These are phyloP conservation scores for Flaveria linearis DNA, from an alignment of 129 eudicot genomes.

Conservation along the genomic window DNA sequence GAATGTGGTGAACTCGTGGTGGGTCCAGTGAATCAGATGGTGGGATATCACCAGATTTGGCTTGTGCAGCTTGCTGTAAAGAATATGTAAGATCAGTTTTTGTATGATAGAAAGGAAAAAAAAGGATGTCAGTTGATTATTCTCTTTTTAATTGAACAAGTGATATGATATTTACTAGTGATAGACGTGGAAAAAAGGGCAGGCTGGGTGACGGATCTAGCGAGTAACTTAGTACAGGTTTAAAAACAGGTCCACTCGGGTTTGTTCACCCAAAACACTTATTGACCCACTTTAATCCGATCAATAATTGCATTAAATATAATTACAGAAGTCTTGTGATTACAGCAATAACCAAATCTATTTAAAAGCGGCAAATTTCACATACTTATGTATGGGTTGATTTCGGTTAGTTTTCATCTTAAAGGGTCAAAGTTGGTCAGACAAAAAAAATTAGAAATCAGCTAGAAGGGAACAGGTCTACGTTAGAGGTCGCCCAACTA, in stretches of 20 bases:
- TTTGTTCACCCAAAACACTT: constrained; percentile 5
- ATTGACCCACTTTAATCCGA: not conserved
- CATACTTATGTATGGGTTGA: too few relatives aligned
- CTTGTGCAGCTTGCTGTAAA: constrained; percentile 41
- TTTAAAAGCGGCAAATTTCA: not conserved
- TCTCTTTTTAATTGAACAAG: not conserved
- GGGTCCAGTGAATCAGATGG: constrained; percentile 26
- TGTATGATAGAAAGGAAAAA: not conserved
- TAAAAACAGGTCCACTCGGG: not conserved
- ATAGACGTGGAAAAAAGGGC: not conserved
- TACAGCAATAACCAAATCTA: not conserved
- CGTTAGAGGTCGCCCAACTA: not conserved
- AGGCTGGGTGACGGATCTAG: not conserved
- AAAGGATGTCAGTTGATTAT: not conserved
- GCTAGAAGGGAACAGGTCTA: constrained; percentile 16
- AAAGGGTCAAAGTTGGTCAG: not conserved
- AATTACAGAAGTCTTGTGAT: not conserved
- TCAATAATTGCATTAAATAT: not conserved
- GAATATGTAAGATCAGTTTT: not conserved
- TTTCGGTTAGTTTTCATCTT: not conserved
- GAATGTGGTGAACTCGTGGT: constrained; percentile 36
- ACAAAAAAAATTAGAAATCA: not conserved
- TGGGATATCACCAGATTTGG: constrained; percentile 36
- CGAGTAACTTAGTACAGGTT: not conserved
- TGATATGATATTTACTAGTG: not conserved